Evolutionary conservation across 2,329 filamentous ascomycete genomes (phyloP).

Genomic region (Orbilia blumenaviensis): DNA sequence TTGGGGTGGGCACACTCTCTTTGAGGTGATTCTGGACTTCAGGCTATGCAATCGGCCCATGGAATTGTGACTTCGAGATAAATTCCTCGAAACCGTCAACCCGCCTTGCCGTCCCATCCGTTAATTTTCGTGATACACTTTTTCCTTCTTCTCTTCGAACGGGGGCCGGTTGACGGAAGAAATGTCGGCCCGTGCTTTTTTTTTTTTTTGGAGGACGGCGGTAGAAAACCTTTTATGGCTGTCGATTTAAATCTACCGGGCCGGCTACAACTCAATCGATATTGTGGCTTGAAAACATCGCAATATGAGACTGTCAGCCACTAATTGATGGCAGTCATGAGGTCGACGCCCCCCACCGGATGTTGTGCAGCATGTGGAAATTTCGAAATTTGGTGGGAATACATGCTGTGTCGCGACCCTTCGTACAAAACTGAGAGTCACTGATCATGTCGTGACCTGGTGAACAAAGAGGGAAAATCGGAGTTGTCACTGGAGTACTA

Average conservation of each 20-base stretch:
- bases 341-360: conserved; percentile 2
- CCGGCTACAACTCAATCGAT: not conserved
- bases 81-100: not conserved
- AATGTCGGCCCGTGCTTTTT: conserved; percentile 16
- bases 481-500: not conserved
- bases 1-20: not conserved
- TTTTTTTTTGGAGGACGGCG: not conserved
- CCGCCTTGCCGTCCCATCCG: conserved; percentile 14
- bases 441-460: not conserved
- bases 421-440: not conserved
- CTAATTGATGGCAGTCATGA: conserved; percentile 2
- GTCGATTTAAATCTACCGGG: conserved; percentile 6
- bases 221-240: not conserved
- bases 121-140: not conserved
- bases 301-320: not conserved
- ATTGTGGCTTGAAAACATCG: conserved; percentile 11
- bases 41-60: conserved; percentile 45
- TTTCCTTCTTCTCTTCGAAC: too few species aligned
- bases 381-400: conserved; percentile 1
- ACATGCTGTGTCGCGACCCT: not conserved
- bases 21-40: conserved; percentile 44
- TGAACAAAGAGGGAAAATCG: not conserved
- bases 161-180: conserved; percentile 2
- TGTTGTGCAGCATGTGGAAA: conserved; percentile 3
- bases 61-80: conserved; percentile 46